phyloP scores from a whole-genome alignment of 2,329 filamentous ascomycete species.

The Cyphellophora attinorum region DNA sequence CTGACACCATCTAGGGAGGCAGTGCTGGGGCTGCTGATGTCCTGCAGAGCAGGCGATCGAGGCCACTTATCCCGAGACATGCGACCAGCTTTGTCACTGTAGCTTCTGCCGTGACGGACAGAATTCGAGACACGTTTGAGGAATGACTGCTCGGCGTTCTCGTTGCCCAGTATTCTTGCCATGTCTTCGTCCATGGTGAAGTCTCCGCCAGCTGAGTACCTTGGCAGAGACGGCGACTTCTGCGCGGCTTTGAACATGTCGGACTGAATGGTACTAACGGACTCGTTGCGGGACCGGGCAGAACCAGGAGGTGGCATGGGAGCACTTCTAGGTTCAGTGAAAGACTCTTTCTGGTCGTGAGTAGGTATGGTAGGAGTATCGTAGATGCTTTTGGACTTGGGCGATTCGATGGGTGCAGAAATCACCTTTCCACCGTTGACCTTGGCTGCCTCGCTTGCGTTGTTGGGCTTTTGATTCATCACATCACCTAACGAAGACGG shows the following conservation, averaged over 20 bases:
- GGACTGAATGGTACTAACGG: constrained; percentile 32
- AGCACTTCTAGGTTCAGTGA: constrained; percentile 50
- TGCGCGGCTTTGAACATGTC: constrained; percentile 31
- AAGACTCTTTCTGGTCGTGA: constrained; percentile 34
- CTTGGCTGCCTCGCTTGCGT: constrained; percentile 15
- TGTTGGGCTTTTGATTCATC: constrained; percentile 4
- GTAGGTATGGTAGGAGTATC: constrained; percentile 26
- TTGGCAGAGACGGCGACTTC: constrained; percentile 57
- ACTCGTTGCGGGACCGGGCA: constrained; percentile 36
- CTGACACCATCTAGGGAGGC: constrained; percentile 43
- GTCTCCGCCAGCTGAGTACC: constrained; percentile 69
- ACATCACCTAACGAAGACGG: constrained; percentile 15
- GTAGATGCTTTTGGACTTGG: constrained; percentile 27
- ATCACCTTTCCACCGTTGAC: constrained; percentile 33
- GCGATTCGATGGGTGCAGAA: constrained; percentile 33
- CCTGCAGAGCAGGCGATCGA: constrained; percentile 46
- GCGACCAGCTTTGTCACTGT: constrained; percentile 58
- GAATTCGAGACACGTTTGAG: constrained; percentile 85
- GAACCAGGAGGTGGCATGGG: constrained; percentile 38
- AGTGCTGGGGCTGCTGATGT: constrained; percentile 64
- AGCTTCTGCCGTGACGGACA: constrained; percentile 83
- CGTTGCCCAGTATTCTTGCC: constrained; percentile 72
- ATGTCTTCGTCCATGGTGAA: constrained; percentile 96
- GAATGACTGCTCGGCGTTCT: constrained; percentile 63
- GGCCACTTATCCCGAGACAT: constrained; percentile 58